Conservation (phyloP, 75 land plant species). For the Pseudotsuga menziesii region DNA sequence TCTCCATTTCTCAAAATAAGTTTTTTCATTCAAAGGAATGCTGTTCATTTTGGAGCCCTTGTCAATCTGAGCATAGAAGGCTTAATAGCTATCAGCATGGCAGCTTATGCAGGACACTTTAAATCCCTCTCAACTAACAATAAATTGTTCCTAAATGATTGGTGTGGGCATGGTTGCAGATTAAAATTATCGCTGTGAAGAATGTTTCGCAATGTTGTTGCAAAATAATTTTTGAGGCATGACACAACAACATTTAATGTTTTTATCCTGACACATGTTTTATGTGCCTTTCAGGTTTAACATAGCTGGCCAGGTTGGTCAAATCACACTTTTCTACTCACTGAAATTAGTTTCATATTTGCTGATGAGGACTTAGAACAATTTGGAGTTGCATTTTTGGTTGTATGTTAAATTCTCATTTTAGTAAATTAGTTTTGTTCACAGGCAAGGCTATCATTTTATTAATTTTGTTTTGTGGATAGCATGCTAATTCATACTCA, state of each 20-base stretch:
- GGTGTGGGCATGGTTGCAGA: neutral
- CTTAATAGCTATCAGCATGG: neutral
- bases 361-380: neutral
- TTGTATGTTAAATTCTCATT: neutral
- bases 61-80: neutral
- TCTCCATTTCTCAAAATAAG: too few relatives aligned
- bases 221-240: neutral
- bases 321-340: neutral
- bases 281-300: constrained; percentile 63
- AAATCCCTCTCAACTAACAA: too few relatives aligned
- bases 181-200: neutral
- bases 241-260: neutral
- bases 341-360: constrained; percentile 4
- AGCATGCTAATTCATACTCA: too few relatives aligned
- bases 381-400: neutral
- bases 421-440: neutral
- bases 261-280: neutral
- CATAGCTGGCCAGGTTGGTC: constrained; percentile 78
- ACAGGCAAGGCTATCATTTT: too few relatives aligned
- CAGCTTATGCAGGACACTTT: neutral
- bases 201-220: neutral
- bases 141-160: too few relatives aligned
- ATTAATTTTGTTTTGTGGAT: too few relatives aligned
- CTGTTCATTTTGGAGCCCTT: too few relatives aligned
- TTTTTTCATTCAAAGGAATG: too few relatives aligned